These are phyloP conservation scores for Penicillium tannophilum DNA, from an alignment of 495 filamentous ascomycete genomes.

Conservation along the genomic window DNA sequence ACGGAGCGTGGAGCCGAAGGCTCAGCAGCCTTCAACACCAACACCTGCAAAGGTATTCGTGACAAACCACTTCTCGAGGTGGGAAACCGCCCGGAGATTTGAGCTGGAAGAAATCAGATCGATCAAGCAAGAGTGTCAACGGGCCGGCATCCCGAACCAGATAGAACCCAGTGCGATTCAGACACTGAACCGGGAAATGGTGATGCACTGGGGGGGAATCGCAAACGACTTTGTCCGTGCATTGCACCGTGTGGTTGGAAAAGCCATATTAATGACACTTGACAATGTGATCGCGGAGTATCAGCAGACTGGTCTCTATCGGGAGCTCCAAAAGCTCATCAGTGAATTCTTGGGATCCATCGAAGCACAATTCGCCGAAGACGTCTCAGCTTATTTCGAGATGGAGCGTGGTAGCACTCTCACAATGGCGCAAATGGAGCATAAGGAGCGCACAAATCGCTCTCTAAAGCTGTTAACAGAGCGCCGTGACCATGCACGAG, in stretches of 20 bases:
- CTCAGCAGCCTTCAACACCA: neutral
- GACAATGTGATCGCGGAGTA: slow-evolving; percentile 38
- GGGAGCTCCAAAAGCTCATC: slow-evolving; percentile 32
- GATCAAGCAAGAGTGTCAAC: slow-evolving; percentile 41
- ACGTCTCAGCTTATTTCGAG: slow-evolving; percentile 25
- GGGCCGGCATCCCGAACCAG: slow-evolving; percentile 40
- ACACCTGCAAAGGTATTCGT: slow-evolving; percentile 9
- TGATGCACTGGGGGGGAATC: slow-evolving; percentile 42
- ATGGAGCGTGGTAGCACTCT: slow-evolving; percentile 39
- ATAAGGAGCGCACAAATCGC: slow-evolving; percentile 20
- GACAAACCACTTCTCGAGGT: slow-evolving; percentile 20
- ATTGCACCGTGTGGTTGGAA: slow-evolving; percentile 31
- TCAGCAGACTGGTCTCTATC: slow-evolving; percentile 39
- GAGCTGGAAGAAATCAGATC: slow-evolving; percentile 9
- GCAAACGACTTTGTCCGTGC: slow-evolving; percentile 33
- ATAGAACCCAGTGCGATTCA: slow-evolving; percentile 47
- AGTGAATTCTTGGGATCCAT: slow-evolving; percentile 30
- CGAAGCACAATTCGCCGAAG: slow-evolving; percentile 21
- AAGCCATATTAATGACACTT: slow-evolving; percentile 33
- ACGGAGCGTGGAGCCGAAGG: neutral
- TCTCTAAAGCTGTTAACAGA: slow-evolving; percentile 3
- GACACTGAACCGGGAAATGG: slow-evolving; percentile 38
- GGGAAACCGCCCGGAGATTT: slow-evolving; percentile 6
- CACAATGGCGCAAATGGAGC: slow-evolving; percentile 32
- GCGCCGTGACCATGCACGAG: slow-evolving; percentile 19